Base-by-base conservation (phyloP, 495 filamentous ascomycete genomes). In the Rusavskia elegans region DNA sequence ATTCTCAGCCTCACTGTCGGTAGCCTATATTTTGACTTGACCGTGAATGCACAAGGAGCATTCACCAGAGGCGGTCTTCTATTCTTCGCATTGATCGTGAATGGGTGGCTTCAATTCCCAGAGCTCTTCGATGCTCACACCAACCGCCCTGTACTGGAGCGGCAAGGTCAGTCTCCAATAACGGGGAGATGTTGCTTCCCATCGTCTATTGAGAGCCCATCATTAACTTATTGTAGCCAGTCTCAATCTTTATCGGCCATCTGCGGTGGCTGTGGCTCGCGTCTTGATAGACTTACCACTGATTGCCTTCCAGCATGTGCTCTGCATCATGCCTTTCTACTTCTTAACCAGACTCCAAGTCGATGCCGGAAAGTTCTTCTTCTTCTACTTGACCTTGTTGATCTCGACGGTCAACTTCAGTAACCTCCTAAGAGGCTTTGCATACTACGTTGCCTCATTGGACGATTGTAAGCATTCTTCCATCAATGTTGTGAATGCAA, bases 271-370 rank as follows among this genome's bases (percentile, higher is more conserved):
- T 2, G 73, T 92, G 48, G 78, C 87, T 3, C 86, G 81, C 14
- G 86, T 89, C 77, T 66, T 95, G 19, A 80, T 76, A 51, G 89
- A 94, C 58, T 58, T 93, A 58, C 89, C 89, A 0, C 68, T 72
- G 41, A 81, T 80, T 53, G 55, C 76, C 6, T 13, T 71, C 21
- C 73, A 74, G 16, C 68, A 72, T 0, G 64, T 78, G 30, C 61
- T 68, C 14, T 86, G 88, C 64, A 94, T 75, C 50, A 25, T 87
- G 0, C 78, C 80, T 4, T 64, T 95, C 44, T 96, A 96, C 67
- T 95, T 95, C 68, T 77, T 96, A 73, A 81, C 85, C 0, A 80
- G 89, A 58, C 72, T 95, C 19, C 78, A 84, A 42, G 75, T 86
- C 16, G 82, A 83, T 36, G 70, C 85, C 0, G 81, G 76, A 1